A percentile compares a stretch with the other conserved stretches of the same genome.
Conservation (phyloP, 495 filamentous ascomycete genomes). For the Xylaria palmicola region DNA sequence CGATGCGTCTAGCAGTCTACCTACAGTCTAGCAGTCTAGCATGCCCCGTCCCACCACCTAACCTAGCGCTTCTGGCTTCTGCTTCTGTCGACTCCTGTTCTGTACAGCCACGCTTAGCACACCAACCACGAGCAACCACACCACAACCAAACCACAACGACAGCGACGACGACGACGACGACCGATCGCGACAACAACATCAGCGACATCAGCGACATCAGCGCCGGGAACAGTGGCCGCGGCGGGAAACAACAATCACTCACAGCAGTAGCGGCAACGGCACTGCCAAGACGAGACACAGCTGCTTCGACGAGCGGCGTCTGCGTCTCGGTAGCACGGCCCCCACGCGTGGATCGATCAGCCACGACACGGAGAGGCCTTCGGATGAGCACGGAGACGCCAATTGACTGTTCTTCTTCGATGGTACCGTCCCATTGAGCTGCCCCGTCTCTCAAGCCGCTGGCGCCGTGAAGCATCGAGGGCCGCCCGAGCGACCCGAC, state of each 20-base stretch:
- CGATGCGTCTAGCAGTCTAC: not conserved
- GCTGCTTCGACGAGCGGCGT: no score
- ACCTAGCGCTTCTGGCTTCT: not conserved
- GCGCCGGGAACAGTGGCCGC: no score
- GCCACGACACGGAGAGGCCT: not conserved
- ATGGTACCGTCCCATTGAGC: conserved; percentile 26
- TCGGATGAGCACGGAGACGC: not conserved
- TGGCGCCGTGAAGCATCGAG: conserved; percentile 34
- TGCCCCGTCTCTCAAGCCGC: conserved; percentile 26
- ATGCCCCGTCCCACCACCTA: not conserved
- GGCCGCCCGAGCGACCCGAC: conserved; percentile 14
- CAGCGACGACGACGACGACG: not conserved
- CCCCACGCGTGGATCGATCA: not conserved
- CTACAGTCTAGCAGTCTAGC: no score
- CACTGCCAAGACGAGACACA: no score
- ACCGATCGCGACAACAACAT: not conserved
- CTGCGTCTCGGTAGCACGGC: not conserved
- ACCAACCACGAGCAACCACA: no score
- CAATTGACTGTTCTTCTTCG: conserved; percentile 1
- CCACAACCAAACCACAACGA: no score
- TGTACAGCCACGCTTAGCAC: conserved; percentile 12
- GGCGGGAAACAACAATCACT: no score
- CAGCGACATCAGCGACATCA: not conserved
- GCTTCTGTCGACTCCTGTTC: not conserved
- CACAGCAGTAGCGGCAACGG: no score